These are phyloP conservation scores for Phytopythium helicoides DNA, from an alignment of 352 stramenopile species.

Conservation along the genomic window DNA sequence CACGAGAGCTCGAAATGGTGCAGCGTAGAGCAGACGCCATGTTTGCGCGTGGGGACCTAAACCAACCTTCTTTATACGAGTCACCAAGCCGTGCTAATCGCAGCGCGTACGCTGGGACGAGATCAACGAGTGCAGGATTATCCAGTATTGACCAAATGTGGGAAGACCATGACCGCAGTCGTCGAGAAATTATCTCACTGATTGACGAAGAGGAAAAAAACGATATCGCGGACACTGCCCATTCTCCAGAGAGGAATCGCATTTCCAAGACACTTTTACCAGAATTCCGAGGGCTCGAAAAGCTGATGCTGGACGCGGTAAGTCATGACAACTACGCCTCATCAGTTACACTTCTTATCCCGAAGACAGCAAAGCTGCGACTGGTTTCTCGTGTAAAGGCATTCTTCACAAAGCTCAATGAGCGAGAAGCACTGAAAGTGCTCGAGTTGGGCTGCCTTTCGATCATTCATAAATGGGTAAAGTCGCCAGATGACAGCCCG, in stretches of 20 bases:
- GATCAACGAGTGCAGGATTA: conserved; percentile 19
- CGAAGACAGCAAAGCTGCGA: conserved; percentile 72
- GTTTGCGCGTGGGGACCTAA: conserved; percentile 66
- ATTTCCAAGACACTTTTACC: conserved; percentile 43
- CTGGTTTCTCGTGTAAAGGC: conserved; percentile 69
- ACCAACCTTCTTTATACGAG: conserved; percentile 39
- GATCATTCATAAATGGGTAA: conserved; percentile 62
- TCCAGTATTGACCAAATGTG: conserved; percentile 50
- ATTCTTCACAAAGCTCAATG: conserved; percentile 63
- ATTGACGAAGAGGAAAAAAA: conserved; percentile 9
- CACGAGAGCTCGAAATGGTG: conserved; percentile 68
- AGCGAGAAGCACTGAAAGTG: conserved; percentile 43
- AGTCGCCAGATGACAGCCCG: conserved; percentile 14
- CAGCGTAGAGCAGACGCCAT: conserved; percentile 66
- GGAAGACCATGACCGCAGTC: conserved; percentile 53
- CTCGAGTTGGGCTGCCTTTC: conserved; percentile 60
- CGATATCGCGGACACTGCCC: conserved; percentile 5
- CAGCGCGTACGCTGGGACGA: no score
- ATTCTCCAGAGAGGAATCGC: conserved; percentile 13
- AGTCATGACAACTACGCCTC: conserved; percentile 78
- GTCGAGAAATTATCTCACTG: conserved; percentile 35
- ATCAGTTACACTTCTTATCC: conserved; percentile 65
- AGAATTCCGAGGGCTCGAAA: conserved; percentile 59
- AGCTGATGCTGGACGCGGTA: conserved; percentile 66
- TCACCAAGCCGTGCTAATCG: conserved; percentile 9